Percentiles rank a stretch among this genome's conserved stretches.
Conservation (phyloP, 208 protist species). For the Trypanosoma scelopori region DNA sequence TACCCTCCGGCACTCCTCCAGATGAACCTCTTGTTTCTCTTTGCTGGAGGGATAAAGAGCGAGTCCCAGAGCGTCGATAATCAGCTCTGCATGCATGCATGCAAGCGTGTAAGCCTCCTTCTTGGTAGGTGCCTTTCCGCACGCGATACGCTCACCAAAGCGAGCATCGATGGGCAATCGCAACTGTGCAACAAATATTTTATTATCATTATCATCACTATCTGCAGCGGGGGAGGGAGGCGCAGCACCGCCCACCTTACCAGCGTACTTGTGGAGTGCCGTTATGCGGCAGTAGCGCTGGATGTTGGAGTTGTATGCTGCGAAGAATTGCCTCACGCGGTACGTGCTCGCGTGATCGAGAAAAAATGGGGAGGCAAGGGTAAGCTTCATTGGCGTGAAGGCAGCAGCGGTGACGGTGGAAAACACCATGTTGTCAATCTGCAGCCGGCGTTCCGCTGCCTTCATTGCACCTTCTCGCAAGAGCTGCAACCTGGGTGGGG, state of each 20-base stretch:
- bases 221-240: neutral
- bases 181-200: slow-evolving; percentile 67
- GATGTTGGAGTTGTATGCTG: slow-evolving; percentile 37
- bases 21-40: slow-evolving; percentile 56
- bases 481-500: slow-evolving; percentile 29
- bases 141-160: slow-evolving; percentile 73
- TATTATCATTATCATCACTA: slow-evolving; percentile 14
- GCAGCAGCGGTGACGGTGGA: slow-evolving; percentile 39
- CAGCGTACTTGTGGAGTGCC: slow-evolving; percentile 35
- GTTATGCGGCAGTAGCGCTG: slow-evolving; percentile 36
- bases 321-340: slow-evolving; percentile 65
- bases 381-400: slow-evolving; percentile 49
- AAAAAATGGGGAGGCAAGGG: slow-evolving; percentile 69
- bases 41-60: slow-evolving; percentile 57
- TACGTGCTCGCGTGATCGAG: slow-evolving; percentile 46
- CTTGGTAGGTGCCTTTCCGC: slow-evolving; percentile 57
- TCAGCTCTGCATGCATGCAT: slow-evolving; percentile 91
- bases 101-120: slow-evolving; percentile 67
- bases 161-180: slow-evolving; percentile 58
- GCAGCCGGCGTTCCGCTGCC: slow-evolving; percentile 37
- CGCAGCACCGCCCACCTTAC: neutral
- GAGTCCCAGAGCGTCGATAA: slow-evolving; percentile 81
- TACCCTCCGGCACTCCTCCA: slow-evolving; percentile 60
- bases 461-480: slow-evolving; percentile 21
- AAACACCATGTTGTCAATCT: slow-evolving; percentile 54